A percentile compares a stretch with the other conserved stretches of the same genome.
phyloP scores from a whole-genome alignment of 306 rosid genomes.

The Casuarina cunninghamiana region DNA sequence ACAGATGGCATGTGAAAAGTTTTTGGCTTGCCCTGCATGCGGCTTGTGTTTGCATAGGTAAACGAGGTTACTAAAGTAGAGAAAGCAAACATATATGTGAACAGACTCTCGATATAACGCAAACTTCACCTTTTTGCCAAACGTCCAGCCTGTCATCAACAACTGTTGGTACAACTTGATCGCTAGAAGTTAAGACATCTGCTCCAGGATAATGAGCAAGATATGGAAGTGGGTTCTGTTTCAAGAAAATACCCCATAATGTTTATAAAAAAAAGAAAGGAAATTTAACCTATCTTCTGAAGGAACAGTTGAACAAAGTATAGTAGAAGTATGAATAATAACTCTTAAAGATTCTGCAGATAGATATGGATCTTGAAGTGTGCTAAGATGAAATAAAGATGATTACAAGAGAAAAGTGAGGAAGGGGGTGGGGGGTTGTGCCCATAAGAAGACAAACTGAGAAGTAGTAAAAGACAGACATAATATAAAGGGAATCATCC shows the following conservation, averaged over 20 bases:
- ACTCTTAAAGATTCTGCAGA: conserved; percentile 1
- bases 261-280: not conserved
- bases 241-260: conserved; percentile 39
- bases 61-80: conserved; percentile 1
- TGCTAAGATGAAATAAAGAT: not conserved
- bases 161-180: conserved; percentile 89
- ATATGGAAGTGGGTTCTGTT: conserved; percentile 95
- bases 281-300: conserved; percentile 8
- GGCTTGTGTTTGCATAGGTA: not conserved
- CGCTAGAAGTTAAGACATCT: conserved; percentile 94
- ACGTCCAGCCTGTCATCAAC: conserved; percentile 83
- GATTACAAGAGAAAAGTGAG: not conserved
- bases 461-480: not conserved
- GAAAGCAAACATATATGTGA: not conserved
- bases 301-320: conserved; percentile 14
- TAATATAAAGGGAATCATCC: not conserved
- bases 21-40: not conserved
- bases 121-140: conserved; percentile 78
- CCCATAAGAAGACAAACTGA: not conserved
- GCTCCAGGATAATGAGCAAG: conserved; percentile 87
- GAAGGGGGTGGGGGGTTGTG: not conserved
- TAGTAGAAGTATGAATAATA: conserved; percentile 13
- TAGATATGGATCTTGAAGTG: not conserved
- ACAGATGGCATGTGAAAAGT: conserved; percentile 10
- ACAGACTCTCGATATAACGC: conserved; percentile 10